A percentile compares a stretch with the other conserved stretches of the same genome.
Evolutionary conservation across 371 early-diverging fungal species (phyloP).

Genomic region (Rhizopus microsporus): DNA sequence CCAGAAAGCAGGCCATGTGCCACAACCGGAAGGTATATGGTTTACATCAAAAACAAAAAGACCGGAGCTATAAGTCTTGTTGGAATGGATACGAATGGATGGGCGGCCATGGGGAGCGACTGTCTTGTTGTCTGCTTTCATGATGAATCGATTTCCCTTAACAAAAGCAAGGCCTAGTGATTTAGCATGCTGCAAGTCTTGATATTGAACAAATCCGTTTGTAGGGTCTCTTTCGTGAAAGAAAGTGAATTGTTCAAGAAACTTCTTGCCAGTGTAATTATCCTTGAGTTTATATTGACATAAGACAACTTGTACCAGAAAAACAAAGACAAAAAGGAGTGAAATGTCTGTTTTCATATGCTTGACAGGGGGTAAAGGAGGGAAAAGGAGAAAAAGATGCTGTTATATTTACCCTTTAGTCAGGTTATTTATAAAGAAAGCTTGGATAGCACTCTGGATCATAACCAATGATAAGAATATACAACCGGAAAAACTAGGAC

Average conservation of each 20-base stretch:
- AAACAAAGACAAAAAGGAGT: too few relatives aligned
- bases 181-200: neutral
- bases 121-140: conserved; percentile 21
- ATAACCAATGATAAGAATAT: too few relatives aligned
- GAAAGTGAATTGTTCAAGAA: conserved; percentile 1
- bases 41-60: conserved; percentile 39
- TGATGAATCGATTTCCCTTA: neutral
- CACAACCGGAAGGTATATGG: conserved; percentile 46
- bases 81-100: conserved; percentile 31
- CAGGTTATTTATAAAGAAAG: too few relatives aligned
- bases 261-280: neutral
- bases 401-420: too few relatives aligned
- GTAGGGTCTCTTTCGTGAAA: conserved; percentile 1
- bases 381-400: too few relatives aligned
- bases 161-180: neutral
- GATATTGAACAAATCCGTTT: neutral
- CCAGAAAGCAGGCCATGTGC: conserved; percentile 46
- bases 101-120: conserved; percentile 19
- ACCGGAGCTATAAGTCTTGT: conserved; percentile 29
- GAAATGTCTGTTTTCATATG: too few relatives aligned
- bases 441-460: too few relatives aligned
- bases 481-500: too few relatives aligned
- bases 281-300: neutral
- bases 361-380: too few relatives aligned
- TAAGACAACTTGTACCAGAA: neutral